Evolutionary conservation across 2,329 filamentous ascomycete species (phyloP).

Genomic region (Neonectria hederae): DNA sequence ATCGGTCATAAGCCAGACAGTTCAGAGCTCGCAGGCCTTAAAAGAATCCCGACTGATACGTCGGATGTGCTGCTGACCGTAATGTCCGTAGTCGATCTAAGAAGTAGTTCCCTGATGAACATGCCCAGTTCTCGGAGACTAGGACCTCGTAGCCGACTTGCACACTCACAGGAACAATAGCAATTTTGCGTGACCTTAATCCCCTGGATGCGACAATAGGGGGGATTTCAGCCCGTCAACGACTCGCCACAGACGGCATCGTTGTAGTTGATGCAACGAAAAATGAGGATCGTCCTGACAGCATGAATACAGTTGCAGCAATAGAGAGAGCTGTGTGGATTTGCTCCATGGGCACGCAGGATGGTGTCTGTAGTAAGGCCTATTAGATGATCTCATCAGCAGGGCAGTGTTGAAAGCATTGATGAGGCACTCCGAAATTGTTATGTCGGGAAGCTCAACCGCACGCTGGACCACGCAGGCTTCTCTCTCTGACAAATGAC

Average conservation of each 20-base stretch:
- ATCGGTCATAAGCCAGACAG: constrained; percentile 56
- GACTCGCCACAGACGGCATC: constrained; percentile 70
- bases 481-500: constrained; percentile 57
- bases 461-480: constrained; percentile 62
- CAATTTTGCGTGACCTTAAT: constrained; percentile 72
- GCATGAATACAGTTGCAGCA: constrained; percentile 66
- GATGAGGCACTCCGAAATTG: constrained; percentile 51
- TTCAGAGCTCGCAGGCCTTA: constrained; percentile 65
- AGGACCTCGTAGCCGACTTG: constrained; percentile 53
- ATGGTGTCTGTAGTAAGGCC: constrained; percentile 61
- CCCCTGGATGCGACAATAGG: constrained; percentile 58
- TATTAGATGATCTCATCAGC: constrained; percentile 56
- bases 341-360: constrained; percentile 54
- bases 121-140: constrained; percentile 59
- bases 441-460: constrained; percentile 50
- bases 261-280: constrained; percentile 60
- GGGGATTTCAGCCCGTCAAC: constrained; percentile 64
- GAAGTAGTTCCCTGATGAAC: constrained; percentile 66
- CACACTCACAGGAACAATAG: constrained; percentile 66
- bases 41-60: constrained; percentile 54
- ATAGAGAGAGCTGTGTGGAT: constrained; percentile 54
- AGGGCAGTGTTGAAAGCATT: constrained; percentile 54
- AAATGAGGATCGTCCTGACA: constrained; percentile 66
- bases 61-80: constrained; percentile 47
- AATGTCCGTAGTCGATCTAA: constrained; percentile 72